phyloP scores from a whole-genome alignment of 768 basidiomycete species.

The Phaffia australis region DNA sequence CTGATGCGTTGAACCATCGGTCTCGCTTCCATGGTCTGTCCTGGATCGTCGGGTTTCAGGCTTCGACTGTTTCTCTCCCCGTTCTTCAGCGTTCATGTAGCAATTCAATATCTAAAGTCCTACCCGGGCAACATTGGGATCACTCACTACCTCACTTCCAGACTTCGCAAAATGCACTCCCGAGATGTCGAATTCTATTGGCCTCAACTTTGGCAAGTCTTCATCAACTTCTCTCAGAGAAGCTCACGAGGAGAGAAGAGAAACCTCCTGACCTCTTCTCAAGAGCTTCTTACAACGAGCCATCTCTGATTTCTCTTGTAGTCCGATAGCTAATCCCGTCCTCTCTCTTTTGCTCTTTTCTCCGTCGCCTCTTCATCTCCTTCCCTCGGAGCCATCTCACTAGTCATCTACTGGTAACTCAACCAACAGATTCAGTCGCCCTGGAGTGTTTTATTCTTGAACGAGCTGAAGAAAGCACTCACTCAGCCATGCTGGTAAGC shows the following conservation, averaged over 20 bases:
- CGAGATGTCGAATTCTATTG: slow-evolving; percentile 54
- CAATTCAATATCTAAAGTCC: slow-evolving; percentile 69
- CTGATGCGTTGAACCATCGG: no score
- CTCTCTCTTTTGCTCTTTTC: not conserved
- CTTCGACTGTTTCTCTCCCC: slow-evolving; percentile 85
- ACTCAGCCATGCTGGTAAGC: slow-evolving; percentile 86
- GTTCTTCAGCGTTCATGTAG: slow-evolving; percentile 89
- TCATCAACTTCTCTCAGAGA: not conserved
- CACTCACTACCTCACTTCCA: slow-evolving; percentile 73
- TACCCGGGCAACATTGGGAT: slow-evolving; percentile 81
- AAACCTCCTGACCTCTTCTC: no score
- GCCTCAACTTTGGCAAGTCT: slow-evolving; percentile 42
- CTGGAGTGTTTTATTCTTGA: slow-evolving; percentile 89
- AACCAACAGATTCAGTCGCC: slow-evolving; percentile 80
- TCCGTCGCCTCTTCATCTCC: not conserved
- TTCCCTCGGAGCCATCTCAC: no score
- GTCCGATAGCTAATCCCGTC: not conserved
- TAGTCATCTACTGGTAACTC: slow-evolving; percentile 88
- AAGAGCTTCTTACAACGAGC: not conserved
- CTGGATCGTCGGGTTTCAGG: slow-evolving; percentile 38
- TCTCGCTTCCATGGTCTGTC: no score
- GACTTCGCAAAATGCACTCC: slow-evolving; percentile 57
- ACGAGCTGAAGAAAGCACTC: slow-evolving; percentile 76
- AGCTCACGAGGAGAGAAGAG: not conserved
- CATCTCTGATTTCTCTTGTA: not conserved